Conservation (phyloP, 2,329 filamentous ascomycete species). For the Ilyonectria sp. region DNA sequence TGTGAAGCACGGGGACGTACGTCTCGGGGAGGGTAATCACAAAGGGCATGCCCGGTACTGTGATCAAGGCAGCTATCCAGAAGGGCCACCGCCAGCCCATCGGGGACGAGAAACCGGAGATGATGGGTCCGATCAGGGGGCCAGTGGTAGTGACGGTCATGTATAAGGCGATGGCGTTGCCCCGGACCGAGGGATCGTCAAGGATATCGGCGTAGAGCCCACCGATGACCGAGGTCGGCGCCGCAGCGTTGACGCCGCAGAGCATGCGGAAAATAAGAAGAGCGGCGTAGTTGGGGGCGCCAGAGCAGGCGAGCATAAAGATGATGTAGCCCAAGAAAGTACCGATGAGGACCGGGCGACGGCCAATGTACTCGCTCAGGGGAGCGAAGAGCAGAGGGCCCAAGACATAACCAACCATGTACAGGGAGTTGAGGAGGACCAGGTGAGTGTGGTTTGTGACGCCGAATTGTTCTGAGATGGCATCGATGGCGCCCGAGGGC, state of each 20-base stretch:
- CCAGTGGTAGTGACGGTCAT: slow-evolving; percentile 53
- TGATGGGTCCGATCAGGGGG: slow-evolving; percentile 64
- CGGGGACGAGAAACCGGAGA: slow-evolving; percentile 66
- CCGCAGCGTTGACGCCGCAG: slow-evolving; percentile 52
- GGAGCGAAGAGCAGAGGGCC: slow-evolving; percentile 54
- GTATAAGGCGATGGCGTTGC: slow-evolving; percentile 53
- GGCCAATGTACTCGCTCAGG: slow-evolving; percentile 54
- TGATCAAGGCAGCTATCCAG: slow-evolving; percentile 56
- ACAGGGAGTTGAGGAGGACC: slow-evolving; percentile 54
- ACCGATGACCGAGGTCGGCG: slow-evolving; percentile 53
- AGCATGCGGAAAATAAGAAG: slow-evolving; percentile 60
- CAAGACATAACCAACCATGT: slow-evolving; percentile 55
- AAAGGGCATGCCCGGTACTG: slow-evolving; percentile 48
- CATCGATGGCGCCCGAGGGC: slow-evolving; percentile 55
- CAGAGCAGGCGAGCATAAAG: slow-evolving; percentile 56
- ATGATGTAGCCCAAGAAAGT: slow-evolving; percentile 53
- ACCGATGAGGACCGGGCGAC: slow-evolving; percentile 52
- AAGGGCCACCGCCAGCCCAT: slow-evolving; percentile 59
- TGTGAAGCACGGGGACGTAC: slow-evolving; percentile 66
- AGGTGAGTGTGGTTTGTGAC: slow-evolving; percentile 48
- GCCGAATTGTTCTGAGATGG: slow-evolving; percentile 49
- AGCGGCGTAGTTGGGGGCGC: slow-evolving; percentile 58
- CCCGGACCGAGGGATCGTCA: slow-evolving; percentile 50
- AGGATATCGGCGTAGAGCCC: slow-evolving; percentile 54
- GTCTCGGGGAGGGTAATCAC: slow-evolving; percentile 61